Evolutionary conservation across 768 basidiomycete genomes (phyloP).

Genomic region (Suillus decipiens): DNA sequence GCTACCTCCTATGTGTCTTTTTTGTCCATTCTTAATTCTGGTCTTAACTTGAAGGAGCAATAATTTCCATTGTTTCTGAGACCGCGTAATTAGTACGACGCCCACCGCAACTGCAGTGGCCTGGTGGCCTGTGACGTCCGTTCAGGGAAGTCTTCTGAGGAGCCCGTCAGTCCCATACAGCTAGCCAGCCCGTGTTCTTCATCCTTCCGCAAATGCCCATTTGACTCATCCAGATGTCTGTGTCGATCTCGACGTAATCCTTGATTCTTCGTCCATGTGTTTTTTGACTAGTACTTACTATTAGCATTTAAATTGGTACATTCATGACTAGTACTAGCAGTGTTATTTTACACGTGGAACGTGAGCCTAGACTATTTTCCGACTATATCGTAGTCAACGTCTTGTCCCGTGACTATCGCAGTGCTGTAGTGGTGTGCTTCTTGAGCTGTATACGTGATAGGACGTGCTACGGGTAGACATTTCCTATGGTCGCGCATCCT

Average conservation of each 20-base stretch:
- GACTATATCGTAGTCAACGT: not conserved
- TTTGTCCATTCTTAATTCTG: not conserved
- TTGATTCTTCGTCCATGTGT: not conserved
- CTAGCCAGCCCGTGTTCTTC: not conserved
- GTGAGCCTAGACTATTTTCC: not conserved
- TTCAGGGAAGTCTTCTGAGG: not conserved
- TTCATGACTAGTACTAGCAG: not conserved
- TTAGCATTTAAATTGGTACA: not conserved
- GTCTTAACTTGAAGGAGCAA: not conserved
- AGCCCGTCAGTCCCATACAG: not conserved
- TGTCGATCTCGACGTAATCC: not conserved
- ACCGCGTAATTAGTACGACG: not conserved
- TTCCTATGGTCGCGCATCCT: not conserved
- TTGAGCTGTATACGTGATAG: not conserved
- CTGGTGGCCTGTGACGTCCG: not conserved
- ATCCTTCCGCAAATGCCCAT: not conserved
- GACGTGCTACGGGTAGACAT: not conserved
- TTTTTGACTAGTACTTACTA: not conserved
- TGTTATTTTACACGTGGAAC: not conserved
- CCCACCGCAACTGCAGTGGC: not conserved
- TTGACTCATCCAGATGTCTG: not conserved
- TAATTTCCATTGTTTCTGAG: not conserved
- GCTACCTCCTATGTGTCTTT: slow-evolving; percentile 1
- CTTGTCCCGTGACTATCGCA: not conserved
- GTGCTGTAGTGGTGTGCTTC: not conserved